phyloP scores from a whole-genome alignment of 2,329 filamentous ascomycete species.

The Calycina marina region DNA sequence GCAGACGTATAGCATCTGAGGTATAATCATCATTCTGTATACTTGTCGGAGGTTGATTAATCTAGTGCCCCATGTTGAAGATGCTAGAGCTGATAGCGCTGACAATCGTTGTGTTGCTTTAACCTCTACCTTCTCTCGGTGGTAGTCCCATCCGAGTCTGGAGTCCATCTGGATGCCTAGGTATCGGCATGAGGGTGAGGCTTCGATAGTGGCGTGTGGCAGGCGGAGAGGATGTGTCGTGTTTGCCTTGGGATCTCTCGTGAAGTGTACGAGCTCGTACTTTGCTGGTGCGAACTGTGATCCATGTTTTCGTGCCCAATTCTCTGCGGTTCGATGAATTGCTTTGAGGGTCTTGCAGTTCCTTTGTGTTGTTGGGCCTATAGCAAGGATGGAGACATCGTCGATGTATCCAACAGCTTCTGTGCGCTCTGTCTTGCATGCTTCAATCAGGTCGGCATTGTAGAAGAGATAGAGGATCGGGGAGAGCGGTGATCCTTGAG shows the following conservation, averaged over 20 bases:
- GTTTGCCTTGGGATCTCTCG: slow-evolving; percentile 3
- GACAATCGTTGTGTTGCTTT: no score
- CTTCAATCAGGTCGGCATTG: slow-evolving; percentile 15
- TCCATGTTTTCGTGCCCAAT: slow-evolving; percentile 7
- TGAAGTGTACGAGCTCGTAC: slow-evolving; percentile 8
- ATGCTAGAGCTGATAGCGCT: no score
- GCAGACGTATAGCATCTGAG: no score
- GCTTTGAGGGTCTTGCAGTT: slow-evolving; percentile 5
- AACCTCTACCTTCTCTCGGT: no score
- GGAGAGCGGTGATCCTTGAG: slow-evolving; percentile 12
- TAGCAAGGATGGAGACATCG: slow-evolving; percentile 9
- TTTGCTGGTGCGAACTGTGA: slow-evolving; percentile 7
- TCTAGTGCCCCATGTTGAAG: no score
- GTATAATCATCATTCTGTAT: no score
- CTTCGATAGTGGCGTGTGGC: slow-evolving; percentile 1
- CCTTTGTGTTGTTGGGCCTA: slow-evolving; percentile 5
- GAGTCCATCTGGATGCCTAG: no score
- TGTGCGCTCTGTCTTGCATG: slow-evolving; percentile 3
- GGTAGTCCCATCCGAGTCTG: no score
- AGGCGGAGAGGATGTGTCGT: slow-evolving; percentile 2
- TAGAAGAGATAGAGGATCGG: slow-evolving; percentile 20
- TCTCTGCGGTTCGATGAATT: slow-evolving; percentile 3
- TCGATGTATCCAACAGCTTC: slow-evolving; percentile 9
- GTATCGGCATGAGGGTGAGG: slow-evolving; percentile 4
- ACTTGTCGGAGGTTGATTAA: no score